phyloP scores from a whole-genome alignment of 2,329 filamentous ascomycete species.

The Cadophora sp. region DNA sequence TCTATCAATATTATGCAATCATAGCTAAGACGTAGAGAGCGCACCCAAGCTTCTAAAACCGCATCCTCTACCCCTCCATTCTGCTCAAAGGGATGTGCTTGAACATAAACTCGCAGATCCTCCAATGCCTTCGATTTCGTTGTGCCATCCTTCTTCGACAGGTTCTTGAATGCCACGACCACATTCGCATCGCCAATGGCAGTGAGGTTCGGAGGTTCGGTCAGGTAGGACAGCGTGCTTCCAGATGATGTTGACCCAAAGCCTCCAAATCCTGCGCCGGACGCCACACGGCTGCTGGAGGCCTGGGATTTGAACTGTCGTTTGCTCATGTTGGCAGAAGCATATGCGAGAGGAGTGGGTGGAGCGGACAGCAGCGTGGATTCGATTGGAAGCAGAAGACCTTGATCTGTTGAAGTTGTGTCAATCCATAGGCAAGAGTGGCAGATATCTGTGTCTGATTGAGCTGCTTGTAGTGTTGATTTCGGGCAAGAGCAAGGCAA shows the following conservation, averaged over 20 bases:
- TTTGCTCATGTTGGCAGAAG: conserved; percentile 39
- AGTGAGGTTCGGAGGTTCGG: conserved; percentile 83
- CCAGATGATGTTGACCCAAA: conserved; percentile 47
- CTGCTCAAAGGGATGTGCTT: conserved; percentile 58
- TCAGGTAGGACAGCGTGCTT: conserved; percentile 79
- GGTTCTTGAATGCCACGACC: conserved; percentile 89
- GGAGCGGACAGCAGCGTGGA: neutral
- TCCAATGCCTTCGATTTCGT: conserved; percentile 92
- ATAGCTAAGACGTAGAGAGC: conserved; percentile 44
- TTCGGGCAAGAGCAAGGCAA: neutral
- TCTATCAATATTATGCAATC: conserved; percentile 7
- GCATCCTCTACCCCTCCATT: conserved; percentile 76
- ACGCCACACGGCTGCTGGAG: conserved; percentile 45
- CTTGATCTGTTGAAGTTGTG: neutral
- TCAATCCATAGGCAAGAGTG: conserved; percentile 1
- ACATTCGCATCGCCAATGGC: conserved; percentile 80
- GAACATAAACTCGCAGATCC: conserved; percentile 74
- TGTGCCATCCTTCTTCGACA: conserved; percentile 89
- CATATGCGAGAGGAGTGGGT: too few relatives aligned
- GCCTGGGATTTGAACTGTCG: conserved; percentile 44
- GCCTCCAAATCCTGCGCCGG: conserved; percentile 42
- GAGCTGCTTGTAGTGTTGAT: too few relatives aligned
- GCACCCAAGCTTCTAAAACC: conserved; percentile 88
- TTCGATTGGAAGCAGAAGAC: neutral
- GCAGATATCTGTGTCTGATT: neutral